Conservation (phyloP, 1,284 basidiomycete species). For the Trametes versicolor region DNA sequence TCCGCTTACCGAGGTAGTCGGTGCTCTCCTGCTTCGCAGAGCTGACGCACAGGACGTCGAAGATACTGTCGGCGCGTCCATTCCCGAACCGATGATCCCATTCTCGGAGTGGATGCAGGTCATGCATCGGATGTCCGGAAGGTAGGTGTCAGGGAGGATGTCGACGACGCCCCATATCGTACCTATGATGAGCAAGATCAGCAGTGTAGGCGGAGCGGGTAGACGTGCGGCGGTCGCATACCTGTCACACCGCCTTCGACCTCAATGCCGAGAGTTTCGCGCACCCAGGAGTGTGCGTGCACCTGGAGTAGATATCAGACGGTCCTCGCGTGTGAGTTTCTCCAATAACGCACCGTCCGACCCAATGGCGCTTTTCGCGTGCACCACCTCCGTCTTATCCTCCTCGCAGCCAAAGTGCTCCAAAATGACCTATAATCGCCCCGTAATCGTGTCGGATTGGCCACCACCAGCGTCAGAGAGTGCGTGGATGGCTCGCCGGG, state of each 20-base stretch:
- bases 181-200: slow-evolving; percentile 46
- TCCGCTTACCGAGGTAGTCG: slow-evolving; percentile 49
- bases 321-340: too few relatives aligned
- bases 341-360: slow-evolving; percentile 59
- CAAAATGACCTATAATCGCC: slow-evolving; percentile 46
- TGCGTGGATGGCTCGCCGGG: too few relatives aligned
- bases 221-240: slow-evolving; percentile 27
- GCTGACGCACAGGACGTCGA: slow-evolving; percentile 64
- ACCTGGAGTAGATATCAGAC: neutral
- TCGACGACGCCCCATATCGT: slow-evolving; percentile 87
- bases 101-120: slow-evolving; percentile 66
- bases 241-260: slow-evolving; percentile 84
- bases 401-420: slow-evolving; percentile 43
- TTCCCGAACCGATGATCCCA: slow-evolving; percentile 51
- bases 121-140: slow-evolving; percentile 83
- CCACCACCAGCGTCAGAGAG: too few relatives aligned
- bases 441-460: too few relatives aligned
- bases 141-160: slow-evolving; percentile 73
- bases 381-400: slow-evolving; percentile 52
- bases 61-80: slow-evolving; percentile 43
- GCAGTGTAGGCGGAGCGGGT: neutral
- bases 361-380: slow-evolving; percentile 64
- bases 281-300: slow-evolving; percentile 76
- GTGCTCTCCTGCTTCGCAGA: slow-evolving; percentile 56
- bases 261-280: slow-evolving; percentile 68